Evolutionary conservation across 352 stramenopile species (phyloP), one percentile per base, ranked within the genome.

Genomic region (Phytophthora hibernalis): DNA sequence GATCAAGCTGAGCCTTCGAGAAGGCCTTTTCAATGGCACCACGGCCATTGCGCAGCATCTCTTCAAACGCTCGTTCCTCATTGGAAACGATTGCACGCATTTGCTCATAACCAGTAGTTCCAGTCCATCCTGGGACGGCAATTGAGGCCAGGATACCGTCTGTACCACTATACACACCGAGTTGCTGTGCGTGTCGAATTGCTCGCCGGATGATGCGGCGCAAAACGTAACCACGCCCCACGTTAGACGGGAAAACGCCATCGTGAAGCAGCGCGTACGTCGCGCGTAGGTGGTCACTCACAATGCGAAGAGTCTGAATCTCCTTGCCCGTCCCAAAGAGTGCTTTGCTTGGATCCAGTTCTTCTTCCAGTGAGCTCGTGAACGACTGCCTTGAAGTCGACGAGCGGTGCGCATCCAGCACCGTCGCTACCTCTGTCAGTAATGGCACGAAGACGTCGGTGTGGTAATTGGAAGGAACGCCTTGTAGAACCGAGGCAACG

Each of bases 231-330:
- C 97, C 97, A 40, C 97, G 89, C 13, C 96, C 96, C 54, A 98
- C 91, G 61, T 98, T 98, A 6, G 90, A 98, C 20, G 97, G 97
- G 57, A 98, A 96, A 30, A 98, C 95, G 26, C 96, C 96, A 77
- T 99, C 96, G 9, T 89, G 80, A 65, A 99, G 69, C 59, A 94
- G 97, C 38, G 96, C 95, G 72, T 99, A 98, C 1, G 86, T 90
- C 20, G 97, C 98, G 30, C 96, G 91, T 37, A 99, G 85, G 75
- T 99, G 97, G 83, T 99, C 97, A 18, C 96, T 95, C 18, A 99
- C 79, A 45, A 99, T 97, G 24, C 96, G 88, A 11, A 92, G 54
- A 15, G 82, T 82, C 50, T 83, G 80, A 59, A 93, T 92, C 61
- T 90, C 65, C 24, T 63, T 59, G 40, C 62, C 76, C 21, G 57